Conservation (phyloP, 2,329 filamentous ascomycete genomes). For the Aquanectria penicillioides region DNA sequence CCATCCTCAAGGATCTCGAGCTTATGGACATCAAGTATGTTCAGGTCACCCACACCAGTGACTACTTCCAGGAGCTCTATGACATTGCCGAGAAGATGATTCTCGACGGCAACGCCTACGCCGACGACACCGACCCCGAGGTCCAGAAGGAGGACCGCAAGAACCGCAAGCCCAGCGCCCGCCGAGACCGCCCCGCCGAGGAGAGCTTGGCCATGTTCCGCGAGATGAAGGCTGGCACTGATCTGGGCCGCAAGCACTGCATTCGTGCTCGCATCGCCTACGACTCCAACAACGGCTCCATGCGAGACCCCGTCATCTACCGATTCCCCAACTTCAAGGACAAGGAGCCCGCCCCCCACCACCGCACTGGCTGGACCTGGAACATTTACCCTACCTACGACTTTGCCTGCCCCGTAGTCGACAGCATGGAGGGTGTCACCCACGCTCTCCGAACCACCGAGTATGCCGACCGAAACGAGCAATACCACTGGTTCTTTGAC, state of each 20-base stretch:
- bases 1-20: slow-evolving; percentile 90
- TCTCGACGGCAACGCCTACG: slow-evolving; percentile 87
- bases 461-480: slow-evolving; percentile 87
- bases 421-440: slow-evolving; percentile 83
- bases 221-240: slow-evolving; percentile 89
- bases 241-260: slow-evolving; percentile 85
- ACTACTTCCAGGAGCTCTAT: slow-evolving; percentile 95
- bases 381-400: slow-evolving; percentile 92
- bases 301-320: slow-evolving; percentile 97
- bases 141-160: slow-evolving; percentile 87
- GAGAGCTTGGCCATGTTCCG: slow-evolving; percentile 88
- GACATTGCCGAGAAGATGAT: slow-evolving; percentile 87
- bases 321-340: slow-evolving; percentile 77
- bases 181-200: slow-evolving; percentile 81
- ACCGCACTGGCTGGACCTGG: slow-evolving; percentile 82
- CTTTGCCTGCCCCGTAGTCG: slow-evolving; percentile 84
- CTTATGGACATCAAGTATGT: slow-evolving; percentile 94
- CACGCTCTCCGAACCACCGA: slow-evolving; percentile 86
- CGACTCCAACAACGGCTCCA: slow-evolving; percentile 92
- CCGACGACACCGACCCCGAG: slow-evolving; percentile 92
- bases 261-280: slow-evolving; percentile 94
- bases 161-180: slow-evolving; percentile 83
- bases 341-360: slow-evolving; percentile 62
- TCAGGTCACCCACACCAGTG: slow-evolving; percentile 86
- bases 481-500: slow-evolving; percentile 87